Conservation (phyloP, 2,329 filamentous ascomycete genomes). For the Aspergillus candidus region DNA sequence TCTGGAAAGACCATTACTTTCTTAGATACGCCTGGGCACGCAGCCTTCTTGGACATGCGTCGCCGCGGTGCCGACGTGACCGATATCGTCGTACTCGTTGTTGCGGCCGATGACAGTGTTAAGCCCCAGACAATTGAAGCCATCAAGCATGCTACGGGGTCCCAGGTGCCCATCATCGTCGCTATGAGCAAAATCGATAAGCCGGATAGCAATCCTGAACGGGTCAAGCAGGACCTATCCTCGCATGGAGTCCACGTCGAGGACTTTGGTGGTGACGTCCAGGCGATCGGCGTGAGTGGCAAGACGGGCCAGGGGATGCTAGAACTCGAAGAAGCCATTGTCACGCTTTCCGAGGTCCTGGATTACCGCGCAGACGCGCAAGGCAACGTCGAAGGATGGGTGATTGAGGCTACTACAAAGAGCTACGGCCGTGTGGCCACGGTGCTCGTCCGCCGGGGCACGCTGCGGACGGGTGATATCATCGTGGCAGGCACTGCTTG, state of each 20-base stretch:
- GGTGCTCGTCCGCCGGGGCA: slow-evolving; percentile 81
- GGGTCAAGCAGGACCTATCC: slow-evolving; percentile 81
- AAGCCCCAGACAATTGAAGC: slow-evolving; percentile 96
- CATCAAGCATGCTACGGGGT: slow-evolving; percentile 81
- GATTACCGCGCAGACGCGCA: slow-evolving; percentile 77
- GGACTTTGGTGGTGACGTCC: slow-evolving; percentile 89
- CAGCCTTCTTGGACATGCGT: slow-evolving; percentile 92
- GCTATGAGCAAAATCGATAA: slow-evolving; percentile 98
- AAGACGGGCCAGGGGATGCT: slow-evolving; percentile 90
- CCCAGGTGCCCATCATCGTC: slow-evolving; percentile 91
- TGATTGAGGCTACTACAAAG: slow-evolving; percentile 87
- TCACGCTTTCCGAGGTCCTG: slow-evolving; percentile 79
- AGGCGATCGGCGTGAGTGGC: slow-evolving; percentile 84
- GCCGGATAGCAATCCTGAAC: slow-evolving; percentile 69
- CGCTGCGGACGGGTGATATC: slow-evolving; percentile 69
- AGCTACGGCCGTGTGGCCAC: slow-evolving; percentile 78
- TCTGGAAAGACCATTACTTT: slow-evolving; percentile 90
- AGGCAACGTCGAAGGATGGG: slow-evolving; percentile 82
- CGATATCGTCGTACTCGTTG: slow-evolving; percentile 91
- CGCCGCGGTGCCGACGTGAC: slow-evolving; percentile 93
- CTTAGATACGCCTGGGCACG: slow-evolving; percentile 91
- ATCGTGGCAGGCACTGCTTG: slow-evolving; percentile 85
- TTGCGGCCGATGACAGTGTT: slow-evolving; percentile 94
- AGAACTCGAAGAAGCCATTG: slow-evolving; percentile 83
- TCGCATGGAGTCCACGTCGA: slow-evolving; percentile 83